Base-by-base conservation (phyloP, 2,329 filamentous ascomycete species). In the Colletotrichum caudatum region DNA sequence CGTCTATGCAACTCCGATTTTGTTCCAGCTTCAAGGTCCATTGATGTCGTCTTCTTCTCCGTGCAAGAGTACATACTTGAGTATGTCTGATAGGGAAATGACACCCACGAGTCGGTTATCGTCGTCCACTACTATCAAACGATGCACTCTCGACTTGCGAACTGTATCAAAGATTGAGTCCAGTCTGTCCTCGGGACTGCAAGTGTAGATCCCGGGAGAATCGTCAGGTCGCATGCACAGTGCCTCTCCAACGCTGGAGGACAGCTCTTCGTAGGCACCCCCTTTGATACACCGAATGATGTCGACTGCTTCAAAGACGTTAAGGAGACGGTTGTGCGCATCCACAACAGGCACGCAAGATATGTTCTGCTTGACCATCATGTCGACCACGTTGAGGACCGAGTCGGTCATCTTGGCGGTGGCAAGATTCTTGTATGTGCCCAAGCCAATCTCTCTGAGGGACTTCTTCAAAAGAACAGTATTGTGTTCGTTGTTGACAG, bases 81-180 rank as follows among this genome's bases (percentile, higher is more conserved):
- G 88, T 75, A 99, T 98, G 82, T 99, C 96, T 71, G 95, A 98
- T 66, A 99, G 86, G 8, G 95, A 98, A 72, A 99, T 91, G 66
- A 99, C 90, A 58, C 96, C 96, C 80, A 92, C 93, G 66, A 99
- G 89, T 76, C 91, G 91, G 79, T 91, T 94, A 64, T 95, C 89
- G 75, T 98, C 94, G 81, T 99, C 95, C 69, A 99, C 93, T 60
- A 99, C 92, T 68, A 98, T 92, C 74, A 99, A 86, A 74, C 96
- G 90, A 82, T 99, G 96, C 37, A 99, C 95, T 73, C 97, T 89
- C 57, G 95, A 97, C 83, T 95, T 97, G 75, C 95, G 93, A 76
- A 99, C 93, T 1, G 96, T 98, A 81, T 98, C 95, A 80, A 98
- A 98, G 76, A 99, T 96, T 14, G 95, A 95, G 80, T 97, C 95